Base-by-base conservation (phyloP, 2,329 filamentous ascomycete species). In the Sclerotinia spermophila region DNA sequence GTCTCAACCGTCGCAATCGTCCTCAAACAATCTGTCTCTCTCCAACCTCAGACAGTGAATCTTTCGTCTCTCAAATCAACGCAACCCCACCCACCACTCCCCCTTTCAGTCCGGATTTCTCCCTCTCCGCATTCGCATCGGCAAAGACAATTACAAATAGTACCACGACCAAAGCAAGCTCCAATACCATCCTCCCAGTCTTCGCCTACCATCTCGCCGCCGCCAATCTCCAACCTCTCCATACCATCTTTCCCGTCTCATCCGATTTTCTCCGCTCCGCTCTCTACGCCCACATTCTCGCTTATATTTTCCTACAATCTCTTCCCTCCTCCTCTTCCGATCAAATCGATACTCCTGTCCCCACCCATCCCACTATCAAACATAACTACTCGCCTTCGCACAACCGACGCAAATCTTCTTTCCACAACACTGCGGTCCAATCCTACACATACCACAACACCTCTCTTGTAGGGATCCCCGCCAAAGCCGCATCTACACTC, bases 261-360 rank as follows among this genome's bases (percentile, higher is more conserved):
- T 71, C 72, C 5, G 58, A 71, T 33, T 71, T 72, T 55, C 72
- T 74, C 53, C 71, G 72, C 7, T 71, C 73, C 17, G 72, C 74
- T 2, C 74, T 79, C 33, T 78, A 79, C 67, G 74, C 76, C 2
- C 73, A 79, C 33, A 71, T 79, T 13, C 66, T 79, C 19, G 74
- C 73, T 11, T 75, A 77, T 35, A 74, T 74, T 11, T 77, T 72
- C 61, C 42, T 76, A 3, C 69, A 66, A 27, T 73, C 73, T 24
- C 71, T 73, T 38, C 38, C 53, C 7, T n/a, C 59, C 21, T 24
- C 42, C 10, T 38, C 40, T 30, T 27, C 56, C 17, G 21, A n/a
- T 48, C 38, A 19, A 24, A 6, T 59, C 30, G 27, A 13, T 51
- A 51, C 42, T 11, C 35, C 15, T 40, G n/a, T n/a, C n/a, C 42